Percentiles rank a stretch among this genome's conserved stretches.
Conservation (phyloP, 1,139 yeast genomes). For the Pichia sp. region DNA sequence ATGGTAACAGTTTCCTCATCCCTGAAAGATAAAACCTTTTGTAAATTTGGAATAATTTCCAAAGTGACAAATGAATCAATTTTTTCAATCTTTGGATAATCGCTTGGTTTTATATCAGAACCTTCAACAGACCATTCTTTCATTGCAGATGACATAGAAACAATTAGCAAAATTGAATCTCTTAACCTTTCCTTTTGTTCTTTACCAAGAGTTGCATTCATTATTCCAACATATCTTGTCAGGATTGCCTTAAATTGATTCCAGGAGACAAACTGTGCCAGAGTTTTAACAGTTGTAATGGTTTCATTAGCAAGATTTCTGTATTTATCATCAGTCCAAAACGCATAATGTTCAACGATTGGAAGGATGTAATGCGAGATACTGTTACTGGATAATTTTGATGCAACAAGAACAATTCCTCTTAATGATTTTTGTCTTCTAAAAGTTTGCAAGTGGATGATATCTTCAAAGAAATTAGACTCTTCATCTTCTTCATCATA, state of each 20-base stretch:
- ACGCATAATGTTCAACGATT: slow-evolving; percentile 70
- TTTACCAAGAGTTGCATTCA: slow-evolving; percentile 24
- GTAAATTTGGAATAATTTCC: slow-evolving; percentile 57
- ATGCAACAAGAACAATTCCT: slow-evolving; percentile 38
- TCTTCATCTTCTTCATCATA: slow-evolving; percentile 60
- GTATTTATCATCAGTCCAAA: slow-evolving; percentile 50
- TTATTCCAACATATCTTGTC: slow-evolving; percentile 56
- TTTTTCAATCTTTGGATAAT: slow-evolving; percentile 31
- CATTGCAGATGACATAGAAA: slow-evolving; percentile 53
- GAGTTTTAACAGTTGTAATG: slow-evolving; percentile 49
- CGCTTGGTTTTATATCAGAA: slow-evolving; percentile 21
- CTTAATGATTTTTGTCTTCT: slow-evolving; percentile 80
- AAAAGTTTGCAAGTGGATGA: slow-evolving; percentile 77
- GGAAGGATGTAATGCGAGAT: slow-evolving; percentile 81
- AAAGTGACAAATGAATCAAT: slow-evolving; percentile 46
- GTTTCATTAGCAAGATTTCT: slow-evolving; percentile 74
- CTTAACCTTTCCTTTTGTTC: slow-evolving; percentile 40
- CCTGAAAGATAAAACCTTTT: slow-evolving; percentile 50
- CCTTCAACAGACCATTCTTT: slow-evolving; percentile 22
- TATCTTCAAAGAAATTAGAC: slow-evolving; percentile 73
- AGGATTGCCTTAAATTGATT: slow-evolving; percentile 72
- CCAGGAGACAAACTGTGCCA: slow-evolving; percentile 61
- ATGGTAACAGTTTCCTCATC: slow-evolving; percentile 72
- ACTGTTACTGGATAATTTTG: slow-evolving; percentile 43
- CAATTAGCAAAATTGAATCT: slow-evolving; percentile 54